Conservation (phyloP, 2,329 filamentous ascomycete genomes). For the Aspergillus pseudoterreus region DNA sequence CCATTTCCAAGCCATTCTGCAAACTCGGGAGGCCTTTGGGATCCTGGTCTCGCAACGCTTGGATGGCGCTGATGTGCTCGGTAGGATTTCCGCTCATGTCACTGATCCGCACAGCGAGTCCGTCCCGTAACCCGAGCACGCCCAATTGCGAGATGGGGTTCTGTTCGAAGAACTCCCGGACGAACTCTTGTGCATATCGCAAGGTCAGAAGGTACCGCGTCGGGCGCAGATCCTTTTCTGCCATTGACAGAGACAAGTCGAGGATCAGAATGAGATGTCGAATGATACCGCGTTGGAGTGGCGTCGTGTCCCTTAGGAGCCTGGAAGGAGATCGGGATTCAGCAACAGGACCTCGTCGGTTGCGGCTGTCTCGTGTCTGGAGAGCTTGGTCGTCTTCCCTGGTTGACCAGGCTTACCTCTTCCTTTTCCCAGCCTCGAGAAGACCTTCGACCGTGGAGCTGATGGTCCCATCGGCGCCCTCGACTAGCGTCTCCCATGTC, state of each 20-base stretch:
- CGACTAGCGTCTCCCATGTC: slow-evolving; percentile 66
- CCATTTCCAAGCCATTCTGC: slow-evolving; percentile 96
- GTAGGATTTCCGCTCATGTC: slow-evolving; percentile 89
- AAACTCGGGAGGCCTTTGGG: slow-evolving; percentile 73
- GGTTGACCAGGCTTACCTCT: slow-evolving; percentile 47
- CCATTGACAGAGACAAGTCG: slow-evolving; percentile 90
- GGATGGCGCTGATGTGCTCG: slow-evolving; percentile 76
- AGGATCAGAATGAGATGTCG: slow-evolving; percentile 89
- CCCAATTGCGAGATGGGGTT: slow-evolving; percentile 96
- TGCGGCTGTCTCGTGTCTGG: not conserved
- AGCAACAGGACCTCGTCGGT: not conserved
- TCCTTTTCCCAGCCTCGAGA: slow-evolving; percentile 78
- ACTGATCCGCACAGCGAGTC: slow-evolving; percentile 77
- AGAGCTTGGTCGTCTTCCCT: not conserved
- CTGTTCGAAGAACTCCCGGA: slow-evolving; percentile 94
- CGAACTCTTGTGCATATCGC: slow-evolving; percentile 80
- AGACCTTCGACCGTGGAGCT: slow-evolving; percentile 67
- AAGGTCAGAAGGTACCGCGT: slow-evolving; percentile 80
- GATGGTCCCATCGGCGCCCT: slow-evolving; percentile 75
- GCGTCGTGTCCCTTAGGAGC: slow-evolving; percentile 87
- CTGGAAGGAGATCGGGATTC: slow-evolving; percentile 42
- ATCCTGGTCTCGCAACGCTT: slow-evolving; percentile 62
- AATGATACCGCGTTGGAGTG: slow-evolving; percentile 93
- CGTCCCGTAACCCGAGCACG: slow-evolving; percentile 89
- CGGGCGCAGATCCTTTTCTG: slow-evolving; percentile 89